Conservation (phyloP, 208 protist species). For the Naegleria gruberi region DNA sequence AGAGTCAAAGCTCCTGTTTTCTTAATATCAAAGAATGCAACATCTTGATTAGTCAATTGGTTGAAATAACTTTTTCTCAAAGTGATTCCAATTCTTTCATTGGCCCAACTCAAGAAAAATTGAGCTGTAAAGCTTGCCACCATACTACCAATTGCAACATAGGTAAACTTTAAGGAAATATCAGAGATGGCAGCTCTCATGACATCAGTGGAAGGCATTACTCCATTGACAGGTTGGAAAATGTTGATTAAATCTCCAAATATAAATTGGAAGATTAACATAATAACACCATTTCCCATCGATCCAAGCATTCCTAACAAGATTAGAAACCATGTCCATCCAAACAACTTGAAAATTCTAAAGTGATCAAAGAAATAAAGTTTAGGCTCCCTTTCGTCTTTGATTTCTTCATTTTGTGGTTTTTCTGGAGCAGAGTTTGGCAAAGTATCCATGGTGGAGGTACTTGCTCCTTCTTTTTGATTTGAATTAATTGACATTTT, state of each 20-base stretch:
- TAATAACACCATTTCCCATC: background rate
- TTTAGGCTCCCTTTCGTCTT: no score
- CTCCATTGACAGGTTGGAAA: background rate
- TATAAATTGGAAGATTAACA: background rate
- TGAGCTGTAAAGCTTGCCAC: background rate
- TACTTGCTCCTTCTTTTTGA: no score
- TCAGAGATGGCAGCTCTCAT: background rate
- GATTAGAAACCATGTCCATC: no score
- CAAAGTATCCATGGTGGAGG: no score
- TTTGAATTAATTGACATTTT: no score
- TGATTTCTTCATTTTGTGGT: no score
- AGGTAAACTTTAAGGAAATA: background rate
- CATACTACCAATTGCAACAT: background rate
- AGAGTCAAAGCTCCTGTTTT: background rate
- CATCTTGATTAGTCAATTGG: background rate
- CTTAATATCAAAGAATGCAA: constrained; percentile 12
- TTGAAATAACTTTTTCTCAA: background rate
- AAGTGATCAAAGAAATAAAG: no score
- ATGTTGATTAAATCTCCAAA: background rate
- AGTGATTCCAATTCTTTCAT: background rate
- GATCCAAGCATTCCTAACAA: no score
- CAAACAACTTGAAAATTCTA: no score
- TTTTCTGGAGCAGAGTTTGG: no score
- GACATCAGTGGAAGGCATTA: background rate
- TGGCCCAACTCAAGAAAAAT: background rate